These are phyloP conservation scores for Candida methanosorbosa DNA, from an alignment of 805 yeast genomes.

Conservation along the genomic window DNA sequence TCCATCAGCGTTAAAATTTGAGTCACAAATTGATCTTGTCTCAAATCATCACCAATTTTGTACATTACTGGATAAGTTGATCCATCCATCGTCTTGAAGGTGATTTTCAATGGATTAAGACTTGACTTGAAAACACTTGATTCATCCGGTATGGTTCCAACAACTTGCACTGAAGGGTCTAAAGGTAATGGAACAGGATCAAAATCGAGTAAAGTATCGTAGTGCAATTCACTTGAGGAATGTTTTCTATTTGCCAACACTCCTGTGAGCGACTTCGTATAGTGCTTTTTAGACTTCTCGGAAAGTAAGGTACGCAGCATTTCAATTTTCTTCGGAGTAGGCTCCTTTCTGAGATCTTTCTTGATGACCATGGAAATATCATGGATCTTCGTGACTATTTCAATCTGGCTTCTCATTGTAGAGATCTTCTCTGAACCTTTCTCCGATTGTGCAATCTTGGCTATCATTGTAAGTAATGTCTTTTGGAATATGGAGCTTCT, in stretches of 20 bases:
- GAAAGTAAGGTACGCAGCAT: conserved; percentile 48
- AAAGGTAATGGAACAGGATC: conserved; percentile 65
- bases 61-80: conserved; percentile 73
- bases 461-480: conserved; percentile 22
- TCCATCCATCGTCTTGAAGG: conserved; percentile 53
- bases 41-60: conserved; percentile 89
- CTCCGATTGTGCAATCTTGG: conserved; percentile 12
- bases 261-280: neutral
- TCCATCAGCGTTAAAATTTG: conserved; percentile 92
- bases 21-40: conserved; percentile 96
- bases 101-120: conserved; percentile 77
- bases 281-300: conserved; percentile 26
- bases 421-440: conserved; percentile 20
- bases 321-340: conserved; percentile 70
- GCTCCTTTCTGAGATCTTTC: conserved; percentile 48
- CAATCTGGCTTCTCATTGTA: conserved; percentile 43
- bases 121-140: conserved; percentile 88
- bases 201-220: conserved; percentile 26
- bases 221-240: conserved; percentile 4
- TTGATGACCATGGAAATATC: conserved; percentile 58
- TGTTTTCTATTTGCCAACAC: conserved; percentile 3
- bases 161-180: conserved; percentile 68
- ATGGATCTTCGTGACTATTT: conserved; percentile 58
- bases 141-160: conserved; percentile 72
- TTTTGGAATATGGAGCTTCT: conserved; percentile 13